Base-by-base conservation (phyloP, 257 asterid species). In the Lycium ferocissimum region DNA sequence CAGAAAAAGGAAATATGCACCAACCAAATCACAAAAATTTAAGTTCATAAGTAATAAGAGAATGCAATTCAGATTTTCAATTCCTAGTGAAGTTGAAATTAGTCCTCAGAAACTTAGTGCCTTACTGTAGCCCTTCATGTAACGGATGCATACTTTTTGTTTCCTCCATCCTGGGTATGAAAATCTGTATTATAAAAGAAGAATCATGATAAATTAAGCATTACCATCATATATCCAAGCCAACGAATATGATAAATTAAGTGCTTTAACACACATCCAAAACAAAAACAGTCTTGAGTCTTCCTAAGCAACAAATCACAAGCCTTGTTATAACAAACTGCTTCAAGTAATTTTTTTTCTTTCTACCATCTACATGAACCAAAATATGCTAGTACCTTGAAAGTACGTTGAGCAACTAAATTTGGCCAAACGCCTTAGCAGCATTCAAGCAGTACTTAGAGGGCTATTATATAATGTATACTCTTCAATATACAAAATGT, bases 131-230 rank as follows among this genome's bases (percentile, higher is more conserved):
- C 51, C 95, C 97, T 83, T 95, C 98, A 22, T 95, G 99, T 84
- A 88, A 97, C 99, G 18, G 99, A 94, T 80, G 99, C 94, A 86
- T 89, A 97, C 79, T 91, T 93, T 86, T 95, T 97, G 89, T 90
- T 97, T 79, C 98, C 98, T 86, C 99, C 98, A 81, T 94, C 99
- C 79, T 99, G 95, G 84, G 99, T 89, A 97, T 89, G 85, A 97
- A 97, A 85, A 97, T 97, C 99, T 97, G 58, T 10, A 61, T 84
- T 62, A 35, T 66, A 51, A 85, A 85, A 66, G 84, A 83, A 85
- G 43, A 51, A 53, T 76, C 49, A 2, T 13, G 82, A n/a, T 45
- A 72, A 72, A 72, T 20, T 72, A 12, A 72, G 38, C 80, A 72
- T 45, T 45, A 72, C 18, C 37, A 8, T n/a, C 80, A 72, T 45